A percentile compares a stretch with the other conserved stretches of the same genome.
Conservation (phyloP, 208 protist genomes). For the Acanthamoeba royreba region DNA sequence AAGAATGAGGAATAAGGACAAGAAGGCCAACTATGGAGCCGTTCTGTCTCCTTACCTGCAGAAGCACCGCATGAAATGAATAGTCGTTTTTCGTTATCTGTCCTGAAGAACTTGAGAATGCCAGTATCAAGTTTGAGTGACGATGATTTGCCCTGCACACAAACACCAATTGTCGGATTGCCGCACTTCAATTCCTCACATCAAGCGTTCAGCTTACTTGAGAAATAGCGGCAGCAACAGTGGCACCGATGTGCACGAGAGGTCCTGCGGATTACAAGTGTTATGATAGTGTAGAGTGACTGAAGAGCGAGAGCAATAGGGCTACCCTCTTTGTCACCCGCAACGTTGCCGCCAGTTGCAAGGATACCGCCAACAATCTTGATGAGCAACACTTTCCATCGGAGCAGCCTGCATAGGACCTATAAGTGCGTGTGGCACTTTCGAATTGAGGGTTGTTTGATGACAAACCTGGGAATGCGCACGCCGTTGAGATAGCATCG, state of each 20-base stretch:
- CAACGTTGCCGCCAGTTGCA: slow-evolving; percentile 5
- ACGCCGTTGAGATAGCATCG: slow-evolving; percentile 15
- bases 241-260: slow-evolving; percentile 19
- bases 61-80: slow-evolving; percentile 12
- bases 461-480: slow-evolving; percentile 1
- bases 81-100: neutral
- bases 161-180: too few relatives aligned
- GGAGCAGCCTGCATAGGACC: neutral
- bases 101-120: neutral
- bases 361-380: neutral
- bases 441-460: too few relatives aligned
- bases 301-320: neutral
- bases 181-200: too few relatives aligned
- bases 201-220: too few relatives aligned
- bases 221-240: neutral
- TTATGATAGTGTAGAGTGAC: neutral
- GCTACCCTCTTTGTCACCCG: neutral
- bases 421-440: too few relatives aligned
- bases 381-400: neutral
- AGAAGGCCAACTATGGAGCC: too few relatives aligned
- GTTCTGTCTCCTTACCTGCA: neutral
- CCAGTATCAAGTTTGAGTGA: neutral
- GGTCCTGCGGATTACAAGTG: neutral
- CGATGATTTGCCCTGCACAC: slow-evolving; percentile 10
- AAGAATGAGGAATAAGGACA: neutral